A percentile compares a stretch with the other conserved stretches of the same genome.
Evolutionary conservation across 2,329 filamentous ascomycete genomes (phyloP).

Genomic region (Diaporthe batatas): DNA sequence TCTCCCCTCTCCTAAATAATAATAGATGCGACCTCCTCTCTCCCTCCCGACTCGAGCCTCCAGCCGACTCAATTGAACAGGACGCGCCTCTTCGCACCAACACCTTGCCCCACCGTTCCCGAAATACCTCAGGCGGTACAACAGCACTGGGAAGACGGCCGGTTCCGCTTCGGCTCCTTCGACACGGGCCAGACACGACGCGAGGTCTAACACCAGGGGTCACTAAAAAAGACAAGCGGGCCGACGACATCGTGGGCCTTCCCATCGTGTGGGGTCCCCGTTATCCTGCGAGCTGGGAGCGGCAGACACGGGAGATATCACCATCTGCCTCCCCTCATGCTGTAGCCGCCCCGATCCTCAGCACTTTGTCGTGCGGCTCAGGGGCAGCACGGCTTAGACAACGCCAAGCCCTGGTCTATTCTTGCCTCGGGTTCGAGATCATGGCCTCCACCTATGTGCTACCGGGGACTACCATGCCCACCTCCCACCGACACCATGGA

Average conservation of each 20-base stretch:
- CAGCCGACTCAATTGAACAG: constrained; percentile 26
- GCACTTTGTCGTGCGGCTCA: background rate
- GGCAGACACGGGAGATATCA: constrained; percentile 2
- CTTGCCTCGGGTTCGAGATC: constrained; percentile 39
- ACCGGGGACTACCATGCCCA: constrained; percentile 64
- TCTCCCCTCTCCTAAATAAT: constrained; percentile 18
- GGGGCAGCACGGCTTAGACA: constrained; percentile 19
- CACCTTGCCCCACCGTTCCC: background rate
- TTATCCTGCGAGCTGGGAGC: constrained; percentile 17
- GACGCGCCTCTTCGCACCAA: constrained; percentile 2
- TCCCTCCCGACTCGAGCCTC: constrained; percentile 9
- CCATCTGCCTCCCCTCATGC: constrained; percentile 32
- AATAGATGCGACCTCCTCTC: constrained; percentile 16
- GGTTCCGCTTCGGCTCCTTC: background rate
- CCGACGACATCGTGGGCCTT: constrained; percentile 36
- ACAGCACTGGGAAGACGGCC: background rate
- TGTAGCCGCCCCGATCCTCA: constrained; percentile 35
- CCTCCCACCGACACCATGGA: constrained; percentile 58
- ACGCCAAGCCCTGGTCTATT: constrained; percentile 17
- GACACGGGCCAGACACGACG: constrained; percentile 29
- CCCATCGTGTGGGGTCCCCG: constrained; percentile 37
- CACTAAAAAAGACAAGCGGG: constrained; percentile 20
- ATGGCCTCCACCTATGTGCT: constrained; percentile 68
- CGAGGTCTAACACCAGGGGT: constrained; percentile 34
- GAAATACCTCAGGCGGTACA: background rate